Percentiles rank a stretch among this genome's conserved stretches.
These are phyloP conservation scores for Moricandia arvensis DNA, from an alignment of 345 rosid genomes.

Conservation along the genomic window DNA sequence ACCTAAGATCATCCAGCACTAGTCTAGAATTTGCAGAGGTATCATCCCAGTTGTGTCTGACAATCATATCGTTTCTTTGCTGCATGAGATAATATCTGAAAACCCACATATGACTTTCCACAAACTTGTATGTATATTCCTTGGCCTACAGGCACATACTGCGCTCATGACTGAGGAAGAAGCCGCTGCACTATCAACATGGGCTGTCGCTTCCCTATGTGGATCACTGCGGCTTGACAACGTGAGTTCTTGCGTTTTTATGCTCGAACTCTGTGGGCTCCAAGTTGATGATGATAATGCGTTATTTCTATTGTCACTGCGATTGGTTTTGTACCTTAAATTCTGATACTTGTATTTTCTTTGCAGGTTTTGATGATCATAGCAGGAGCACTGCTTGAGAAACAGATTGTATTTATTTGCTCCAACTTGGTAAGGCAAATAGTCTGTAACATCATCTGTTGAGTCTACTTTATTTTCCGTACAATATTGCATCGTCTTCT, in stretches of 20 bases:
- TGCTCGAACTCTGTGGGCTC: background rate
- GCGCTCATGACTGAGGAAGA: conserved; percentile 89
- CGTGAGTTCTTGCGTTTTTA: conserved; percentile 41
- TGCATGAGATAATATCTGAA: background rate
- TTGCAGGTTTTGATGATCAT: conserved; percentile 73
- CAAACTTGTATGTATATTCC: conserved; percentile 2
- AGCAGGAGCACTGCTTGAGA: conserved; percentile 86
- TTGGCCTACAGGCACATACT: conserved; percentile 58
- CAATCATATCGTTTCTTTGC: background rate
- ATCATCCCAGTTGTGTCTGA: conserved; percentile 10
- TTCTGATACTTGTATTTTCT: conserved; percentile 3
- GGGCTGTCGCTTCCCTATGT: conserved; percentile 90
- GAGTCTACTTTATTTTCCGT: background rate
- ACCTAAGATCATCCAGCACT: conserved; percentile 62
- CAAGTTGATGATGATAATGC: background rate
- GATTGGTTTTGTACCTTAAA: background rate
- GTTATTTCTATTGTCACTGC: background rate
- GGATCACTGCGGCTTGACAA: conserved; percentile 90
- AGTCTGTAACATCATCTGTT: no score
- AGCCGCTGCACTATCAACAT: conserved; percentile 75
- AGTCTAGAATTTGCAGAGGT: conserved; percentile 88
- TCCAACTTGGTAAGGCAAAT: conserved; percentile 75
- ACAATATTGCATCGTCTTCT: background rate
- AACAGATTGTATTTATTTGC: conserved; percentile 83
- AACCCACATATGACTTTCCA: background rate